These are phyloP conservation scores for Fomitopsis pulvina DNA, from an alignment of 768 basidiomycete genomes.

Conservation along the genomic window DNA sequence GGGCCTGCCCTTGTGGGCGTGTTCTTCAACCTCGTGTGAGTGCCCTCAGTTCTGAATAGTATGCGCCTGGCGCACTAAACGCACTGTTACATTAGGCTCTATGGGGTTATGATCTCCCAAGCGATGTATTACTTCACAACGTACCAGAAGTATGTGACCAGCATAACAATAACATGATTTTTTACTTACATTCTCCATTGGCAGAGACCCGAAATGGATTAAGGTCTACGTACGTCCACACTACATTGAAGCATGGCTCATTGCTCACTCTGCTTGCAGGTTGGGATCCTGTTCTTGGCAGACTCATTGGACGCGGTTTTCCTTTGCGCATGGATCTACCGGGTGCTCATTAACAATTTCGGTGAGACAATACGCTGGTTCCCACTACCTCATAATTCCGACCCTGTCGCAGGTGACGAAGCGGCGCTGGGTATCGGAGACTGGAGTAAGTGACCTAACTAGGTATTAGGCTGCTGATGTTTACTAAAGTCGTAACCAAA, in stretches of 20 bases:
- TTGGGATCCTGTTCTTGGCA: conserved; percentile 12
- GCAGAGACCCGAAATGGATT: conserved; percentile 16
- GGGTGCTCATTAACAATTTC: conserved; percentile 13
- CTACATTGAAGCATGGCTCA: background rate
- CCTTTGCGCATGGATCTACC: conserved; percentile 16
- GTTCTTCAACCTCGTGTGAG: conserved; percentile 22
- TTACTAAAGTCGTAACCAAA: too few species aligned
- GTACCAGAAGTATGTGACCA: conserved; percentile 13
- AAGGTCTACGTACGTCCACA: conserved; percentile 15
- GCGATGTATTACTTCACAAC: conserved; percentile 21
- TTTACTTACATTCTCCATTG: background rate
- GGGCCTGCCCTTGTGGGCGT: conserved; percentile 31
- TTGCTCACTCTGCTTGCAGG: conserved; percentile 5
- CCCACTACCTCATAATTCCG: background rate
- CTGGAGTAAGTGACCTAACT: background rate
- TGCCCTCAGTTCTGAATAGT: background rate
- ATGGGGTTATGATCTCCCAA: conserved; percentile 29
- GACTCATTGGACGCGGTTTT: conserved; percentile 18
- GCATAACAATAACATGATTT: background rate
- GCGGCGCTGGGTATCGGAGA: background rate
- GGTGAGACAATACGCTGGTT: conserved; percentile 7
- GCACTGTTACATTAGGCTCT: conserved; percentile 17
- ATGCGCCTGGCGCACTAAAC: background rate
- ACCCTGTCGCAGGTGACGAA: background rate
- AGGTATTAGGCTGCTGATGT: background rate